A percentile compares a stretch with the other conserved stretches of the same genome.
These are phyloP conservation scores for Geotrichum histeridarum DNA, from an alignment of 1,139 yeast species.

Conservation along the genomic window DNA sequence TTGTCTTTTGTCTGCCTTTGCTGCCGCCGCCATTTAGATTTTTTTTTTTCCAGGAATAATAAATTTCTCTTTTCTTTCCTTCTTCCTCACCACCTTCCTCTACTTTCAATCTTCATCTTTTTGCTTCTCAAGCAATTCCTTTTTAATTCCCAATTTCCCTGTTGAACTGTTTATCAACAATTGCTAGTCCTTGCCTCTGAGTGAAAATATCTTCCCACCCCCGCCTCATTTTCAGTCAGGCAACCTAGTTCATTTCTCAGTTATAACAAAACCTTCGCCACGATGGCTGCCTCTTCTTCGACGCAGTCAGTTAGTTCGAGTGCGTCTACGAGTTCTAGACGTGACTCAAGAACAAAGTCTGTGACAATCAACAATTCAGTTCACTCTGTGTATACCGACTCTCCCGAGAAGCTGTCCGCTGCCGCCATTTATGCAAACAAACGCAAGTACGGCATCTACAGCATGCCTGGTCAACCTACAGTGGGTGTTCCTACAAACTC, in stretches of 20 bases:
- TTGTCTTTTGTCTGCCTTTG: neutral
- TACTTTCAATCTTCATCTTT: slow-evolving; percentile 1
- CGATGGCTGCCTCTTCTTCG: slow-evolving; percentile 13
- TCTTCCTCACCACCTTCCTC: slow-evolving; percentile 1
- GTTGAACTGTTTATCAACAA: too few relatives aligned
- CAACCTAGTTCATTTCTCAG: neutral
- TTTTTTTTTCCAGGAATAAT: neutral
- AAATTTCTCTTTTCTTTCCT: neutral
- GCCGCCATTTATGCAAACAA: slow-evolving; percentile 69
- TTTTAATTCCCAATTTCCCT: too few relatives aligned
- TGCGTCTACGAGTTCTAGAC: slow-evolving; percentile 2
- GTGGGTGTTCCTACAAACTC: slow-evolving; percentile 55
- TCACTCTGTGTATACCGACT: slow-evolving; percentile 17
- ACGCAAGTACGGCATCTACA: slow-evolving; percentile 67
- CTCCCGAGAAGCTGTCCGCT: slow-evolving; percentile 19
- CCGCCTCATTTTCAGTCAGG: too few relatives aligned
- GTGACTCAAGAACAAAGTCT: slow-evolving; percentile 14
- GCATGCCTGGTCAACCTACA: slow-evolving; percentile 60
- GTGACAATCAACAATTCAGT: slow-evolving; percentile 18
- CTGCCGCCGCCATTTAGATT: neutral
- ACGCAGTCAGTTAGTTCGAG: slow-evolving; percentile 15
- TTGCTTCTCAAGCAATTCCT: neutral
- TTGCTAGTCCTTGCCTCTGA: too few relatives aligned
- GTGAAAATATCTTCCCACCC: too few relatives aligned
- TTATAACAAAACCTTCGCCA: neutral